Evolutionary conservation across 371 early-diverging fungal species (phyloP).

Genomic region (Mortierella sp.): DNA sequence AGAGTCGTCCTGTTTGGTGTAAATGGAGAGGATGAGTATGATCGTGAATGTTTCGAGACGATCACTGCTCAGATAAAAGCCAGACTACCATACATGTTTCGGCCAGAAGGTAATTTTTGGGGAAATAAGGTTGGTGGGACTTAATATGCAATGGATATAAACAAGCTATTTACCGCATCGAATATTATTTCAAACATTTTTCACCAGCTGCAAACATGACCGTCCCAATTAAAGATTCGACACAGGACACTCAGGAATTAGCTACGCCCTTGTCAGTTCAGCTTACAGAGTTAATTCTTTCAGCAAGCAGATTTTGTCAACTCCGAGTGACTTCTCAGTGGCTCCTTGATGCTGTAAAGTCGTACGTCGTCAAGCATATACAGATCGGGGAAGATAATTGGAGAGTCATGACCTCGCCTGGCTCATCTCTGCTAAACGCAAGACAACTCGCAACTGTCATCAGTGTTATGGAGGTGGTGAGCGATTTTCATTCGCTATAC

Average conservation of each 20-base stretch:
- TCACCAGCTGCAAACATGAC: constrained; percentile 62
- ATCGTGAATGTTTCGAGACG: constrained; percentile 43
- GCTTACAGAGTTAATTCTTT: constrained; percentile 56
- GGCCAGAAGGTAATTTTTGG: constrained; percentile 37
- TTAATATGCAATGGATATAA: background rate
- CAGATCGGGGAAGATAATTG: constrained; percentile 86
- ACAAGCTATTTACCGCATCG: background rate
- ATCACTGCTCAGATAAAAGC: constrained; percentile 46
- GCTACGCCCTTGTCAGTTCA: constrained; percentile 54
- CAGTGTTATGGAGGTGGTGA: constrained; percentile 67
- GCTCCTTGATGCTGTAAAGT: constrained; percentile 70
- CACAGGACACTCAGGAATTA: constrained; percentile 54
- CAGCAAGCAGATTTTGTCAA: constrained; percentile 64
- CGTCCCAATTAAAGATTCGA: constrained; percentile 60
- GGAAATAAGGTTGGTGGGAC: background rate
- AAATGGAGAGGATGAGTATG: constrained; percentile 48
- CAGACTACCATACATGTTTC: constrained; percentile 55
- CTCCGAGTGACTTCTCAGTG: constrained; percentile 68
- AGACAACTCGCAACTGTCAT: constrained; percentile 76
- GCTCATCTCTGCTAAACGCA: constrained; percentile 79
- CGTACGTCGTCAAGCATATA: constrained; percentile 80
- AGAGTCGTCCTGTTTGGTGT: constrained; percentile 63
- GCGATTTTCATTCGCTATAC: constrained; percentile 66
- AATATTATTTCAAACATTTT: background rate
- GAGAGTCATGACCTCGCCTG: constrained; percentile 85